These are phyloP conservation scores for Blastobotrys serpentis DNA, from an alignment of 1,139 yeast species.

Conservation along the genomic window DNA sequence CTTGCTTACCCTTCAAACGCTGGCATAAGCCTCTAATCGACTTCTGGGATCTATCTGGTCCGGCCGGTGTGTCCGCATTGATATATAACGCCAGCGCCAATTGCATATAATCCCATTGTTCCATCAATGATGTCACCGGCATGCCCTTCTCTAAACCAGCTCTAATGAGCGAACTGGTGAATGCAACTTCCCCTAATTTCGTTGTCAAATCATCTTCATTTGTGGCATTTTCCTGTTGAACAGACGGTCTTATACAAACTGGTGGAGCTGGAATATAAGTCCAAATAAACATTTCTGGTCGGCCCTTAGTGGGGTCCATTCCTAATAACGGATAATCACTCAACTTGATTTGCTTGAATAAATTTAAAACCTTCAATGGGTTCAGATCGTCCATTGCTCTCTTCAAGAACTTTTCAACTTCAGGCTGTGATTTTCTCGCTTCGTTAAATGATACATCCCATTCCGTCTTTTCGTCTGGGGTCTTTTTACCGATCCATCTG, in stretches of 20 bases:
- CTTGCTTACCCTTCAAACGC: slow-evolving; percentile 96
- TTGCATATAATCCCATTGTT: slow-evolving; percentile 97
- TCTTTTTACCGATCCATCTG: slow-evolving; percentile 91
- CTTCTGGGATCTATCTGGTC: slow-evolving; percentile 51
- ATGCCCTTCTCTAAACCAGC: slow-evolving; percentile 96
- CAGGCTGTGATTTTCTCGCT: slow-evolving; percentile 80
- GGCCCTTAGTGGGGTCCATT: slow-evolving; percentile 79
- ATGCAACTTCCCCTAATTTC: slow-evolving; percentile 91
- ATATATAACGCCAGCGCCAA: slow-evolving; percentile 96
- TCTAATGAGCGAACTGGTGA: slow-evolving; percentile 88
- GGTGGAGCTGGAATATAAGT: slow-evolving; percentile 98
- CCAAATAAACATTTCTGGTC: slow-evolving; percentile 98
- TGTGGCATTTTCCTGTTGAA: slow-evolving; percentile 88
- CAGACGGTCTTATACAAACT: slow-evolving; percentile 97
- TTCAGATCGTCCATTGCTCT: slow-evolving; percentile 92
- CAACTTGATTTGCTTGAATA: slow-evolving; percentile 82
- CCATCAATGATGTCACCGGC: slow-evolving; percentile 89
- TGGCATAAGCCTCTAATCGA: slow-evolving; percentile 98
- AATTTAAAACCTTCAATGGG: slow-evolving; percentile 82
- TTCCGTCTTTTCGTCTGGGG: slow-evolving; percentile 74
- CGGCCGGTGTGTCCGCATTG: slow-evolving; percentile 77
- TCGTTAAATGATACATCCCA: slow-evolving; percentile 72
- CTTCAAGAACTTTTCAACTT: slow-evolving; percentile 80
- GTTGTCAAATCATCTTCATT: slow-evolving; percentile 98
- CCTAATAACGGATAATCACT: slow-evolving; percentile 92